phyloP scores from a whole-genome alignment of 768 basidiomycete genomes.

The Leucocoprinus sp. region DNA sequence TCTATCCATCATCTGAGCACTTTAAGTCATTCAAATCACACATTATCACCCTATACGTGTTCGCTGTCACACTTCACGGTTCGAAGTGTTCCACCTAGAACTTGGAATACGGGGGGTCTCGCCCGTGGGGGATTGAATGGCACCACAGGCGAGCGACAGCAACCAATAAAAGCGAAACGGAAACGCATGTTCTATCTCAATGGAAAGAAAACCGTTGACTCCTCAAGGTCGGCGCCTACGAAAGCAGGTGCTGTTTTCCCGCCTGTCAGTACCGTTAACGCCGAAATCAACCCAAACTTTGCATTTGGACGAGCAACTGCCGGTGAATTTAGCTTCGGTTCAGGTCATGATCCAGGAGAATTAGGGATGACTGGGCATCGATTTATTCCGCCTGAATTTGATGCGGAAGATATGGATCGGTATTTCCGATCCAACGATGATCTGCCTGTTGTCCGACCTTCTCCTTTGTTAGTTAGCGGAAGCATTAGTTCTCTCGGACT shows the following conservation, averaged over 20 bases:
- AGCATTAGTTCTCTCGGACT: neutral
- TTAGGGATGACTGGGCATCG: conserved; percentile 19
- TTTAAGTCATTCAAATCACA: conserved; percentile 85
- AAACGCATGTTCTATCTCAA: conserved; percentile 68
- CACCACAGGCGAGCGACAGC: conserved; percentile 27
- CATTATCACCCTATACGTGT: conserved; percentile 88
- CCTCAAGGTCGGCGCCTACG: conserved; percentile 11
- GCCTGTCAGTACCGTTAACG: conserved; percentile 5
- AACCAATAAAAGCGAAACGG: conserved; percentile 62
- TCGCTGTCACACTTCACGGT: conserved; percentile 89
- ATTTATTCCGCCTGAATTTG: conserved; percentile 35
- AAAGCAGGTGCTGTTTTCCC: conserved; percentile 1
- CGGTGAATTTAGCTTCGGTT: neutral
- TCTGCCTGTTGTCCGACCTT: neutral
- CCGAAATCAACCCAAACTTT: neutral
- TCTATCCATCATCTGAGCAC: conserved; percentile 82
- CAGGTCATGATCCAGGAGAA: neutral
- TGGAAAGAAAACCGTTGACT: conserved; percentile 21
- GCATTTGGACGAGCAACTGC: too few species aligned
- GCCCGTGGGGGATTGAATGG: conserved; percentile 9
- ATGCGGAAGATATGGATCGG: conserved; percentile 63
- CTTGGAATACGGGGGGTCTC: conserved; percentile 17
- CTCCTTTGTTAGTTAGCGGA: neutral
- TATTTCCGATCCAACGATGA: conserved; percentile 47
- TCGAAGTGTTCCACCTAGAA: conserved; percentile 71